Conservation (phyloP, 345 rosid genomes). For the Stellera chamaejasme region DNA sequence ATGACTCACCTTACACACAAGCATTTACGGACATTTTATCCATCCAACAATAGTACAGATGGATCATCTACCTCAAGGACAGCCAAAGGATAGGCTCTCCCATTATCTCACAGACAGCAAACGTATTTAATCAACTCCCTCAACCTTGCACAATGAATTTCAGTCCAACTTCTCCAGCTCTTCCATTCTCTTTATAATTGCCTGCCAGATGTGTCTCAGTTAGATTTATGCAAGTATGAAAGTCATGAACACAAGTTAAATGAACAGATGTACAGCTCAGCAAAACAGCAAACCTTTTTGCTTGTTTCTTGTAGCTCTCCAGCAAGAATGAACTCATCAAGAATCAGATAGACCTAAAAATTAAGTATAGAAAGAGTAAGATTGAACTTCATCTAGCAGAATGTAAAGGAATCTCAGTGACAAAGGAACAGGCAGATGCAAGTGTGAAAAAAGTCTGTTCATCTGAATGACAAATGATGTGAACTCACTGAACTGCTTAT, state of each 20-base stretch:
- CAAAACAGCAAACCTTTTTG: conserved; percentile 54
- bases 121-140: background rate
- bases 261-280: background rate
- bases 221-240: background rate
- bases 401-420: too few relatives aligned
- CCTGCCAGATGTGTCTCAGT: conserved; percentile 37
- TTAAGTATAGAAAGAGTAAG: background rate
- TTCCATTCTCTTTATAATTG: conserved; percentile 89
- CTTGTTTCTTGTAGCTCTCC: conserved; percentile 99
- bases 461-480: background rate
- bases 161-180: conserved; percentile 90
- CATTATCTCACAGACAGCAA: too few relatives aligned
- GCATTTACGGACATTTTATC: too few relatives aligned
- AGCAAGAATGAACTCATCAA: conserved; percentile 97
- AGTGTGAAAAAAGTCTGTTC: too few relatives aligned
- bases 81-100: too few relatives aligned
- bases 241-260: background rate
- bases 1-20: too few relatives aligned
- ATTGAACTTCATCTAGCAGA: background rate
- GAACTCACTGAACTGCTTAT: background rate
- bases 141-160: conserved; percentile 6
- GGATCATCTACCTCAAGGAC: too few relatives aligned
- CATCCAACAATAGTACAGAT: too few relatives aligned
- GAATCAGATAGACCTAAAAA: conserved; percentile 77
- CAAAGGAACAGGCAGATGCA: too few relatives aligned